phyloP scores from a whole-genome alignment of 345 rosid genomes.

The Garcia nutans region DNA sequence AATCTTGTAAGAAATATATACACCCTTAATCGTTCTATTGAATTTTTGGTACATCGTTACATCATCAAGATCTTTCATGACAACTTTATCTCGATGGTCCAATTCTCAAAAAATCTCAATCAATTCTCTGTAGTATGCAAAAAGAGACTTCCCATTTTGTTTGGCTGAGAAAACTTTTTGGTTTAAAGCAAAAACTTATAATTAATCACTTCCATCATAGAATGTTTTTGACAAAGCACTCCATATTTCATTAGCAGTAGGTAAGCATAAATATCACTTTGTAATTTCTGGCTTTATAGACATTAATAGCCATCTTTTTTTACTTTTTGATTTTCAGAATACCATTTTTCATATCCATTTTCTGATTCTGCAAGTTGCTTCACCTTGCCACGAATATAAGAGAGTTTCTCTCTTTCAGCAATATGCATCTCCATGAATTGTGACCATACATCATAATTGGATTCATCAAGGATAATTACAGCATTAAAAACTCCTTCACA shows the following conservation, averaged over 20 bases:
- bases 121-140: no score
- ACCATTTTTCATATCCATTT: conserved; percentile 5
- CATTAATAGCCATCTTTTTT: neutral
- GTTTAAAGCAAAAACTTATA: no score
- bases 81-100: no score
- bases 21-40: no score
- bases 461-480: conserved; percentile 5
- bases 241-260: neutral
- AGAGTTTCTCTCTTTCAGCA: conserved; percentile 7
- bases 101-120: no score
- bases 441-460: neutral
- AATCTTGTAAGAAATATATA: no score
- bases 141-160: no score
- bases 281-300: neutral
- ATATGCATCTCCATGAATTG: neutral
- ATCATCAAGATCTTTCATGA: no score
- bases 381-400: neutral
- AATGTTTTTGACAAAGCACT: neutral
- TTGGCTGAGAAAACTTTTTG: no score
- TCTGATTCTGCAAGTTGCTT: neutral
- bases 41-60: no score
- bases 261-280: neutral
- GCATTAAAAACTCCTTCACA: neutral
- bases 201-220: no score
- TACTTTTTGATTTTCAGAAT: conserved; percentile 4